Base-by-base conservation (phyloP, 352 stramenopile genomes). In the Paralagenidium karlingii region DNA sequence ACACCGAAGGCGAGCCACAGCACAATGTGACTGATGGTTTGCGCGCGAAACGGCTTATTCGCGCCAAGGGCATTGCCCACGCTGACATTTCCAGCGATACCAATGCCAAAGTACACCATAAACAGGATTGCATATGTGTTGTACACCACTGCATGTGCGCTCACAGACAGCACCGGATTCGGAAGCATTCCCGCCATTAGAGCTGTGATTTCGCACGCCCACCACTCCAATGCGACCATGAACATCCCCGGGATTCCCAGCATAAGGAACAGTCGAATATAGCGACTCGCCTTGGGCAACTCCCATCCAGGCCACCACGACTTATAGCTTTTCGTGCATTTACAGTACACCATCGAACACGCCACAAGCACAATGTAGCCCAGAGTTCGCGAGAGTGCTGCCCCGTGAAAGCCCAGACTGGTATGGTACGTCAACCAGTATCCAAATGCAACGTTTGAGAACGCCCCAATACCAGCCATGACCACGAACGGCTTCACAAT, bases 341-440 rank as follows among this genome's bases (percentile, higher is more conserved):
- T 70, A 44, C 82, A 81, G 46, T 76, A 84, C 32, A 71, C 60
- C 8, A 88, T 53, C 4, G 90, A 43, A 26, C 44, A 57, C 6
- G 80, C 32, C 0, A 77, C 58, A 10, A 91, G 53, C 22, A 65
- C 58, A 11, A 84, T 38, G 43, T 78, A 64, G 2, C 64, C 68
- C 13, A 86, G 19, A 3, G 68, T 59, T 19, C 74, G 66, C 8
- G 79, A 75, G 13, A 93, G 63, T 3, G 79, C 76, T 2, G 77
- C 73, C 24, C 81, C 80, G 3, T 88, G 49, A 41, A 70, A 95
- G 9, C 79, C 74, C 28, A 70, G 55, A 10, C 62, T 49, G 12
- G 77, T 91, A 45, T 81, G 78, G 51, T 79, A 86, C 18, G 79
- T 79, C 24, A 95, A 41, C 39, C 82, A 88, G 51, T 82, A 90